phyloP scores from a whole-genome alignment of 768 basidiomycete genomes.

The Rhodotorula diobovata region DNA sequence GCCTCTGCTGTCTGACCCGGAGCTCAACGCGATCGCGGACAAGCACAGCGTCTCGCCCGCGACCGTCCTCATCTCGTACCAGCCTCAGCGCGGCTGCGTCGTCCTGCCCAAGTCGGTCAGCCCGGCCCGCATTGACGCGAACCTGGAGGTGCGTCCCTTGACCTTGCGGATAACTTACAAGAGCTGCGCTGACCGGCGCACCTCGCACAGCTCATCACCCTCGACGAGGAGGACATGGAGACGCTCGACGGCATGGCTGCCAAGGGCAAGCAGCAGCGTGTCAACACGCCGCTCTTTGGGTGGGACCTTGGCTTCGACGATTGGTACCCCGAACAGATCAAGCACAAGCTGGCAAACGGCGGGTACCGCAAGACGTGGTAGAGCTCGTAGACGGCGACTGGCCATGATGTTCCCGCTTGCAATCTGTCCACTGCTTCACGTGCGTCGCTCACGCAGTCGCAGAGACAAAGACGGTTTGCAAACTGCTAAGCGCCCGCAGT shows the following conservation, averaged over 20 bases:
- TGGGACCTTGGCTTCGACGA: constrained; percentile 8
- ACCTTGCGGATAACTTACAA: too few species aligned
- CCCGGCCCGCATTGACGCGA: constrained; percentile 60
- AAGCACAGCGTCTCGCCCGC: constrained; percentile 60
- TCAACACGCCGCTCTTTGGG: constrained; percentile 7
- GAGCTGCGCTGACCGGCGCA: not conserved
- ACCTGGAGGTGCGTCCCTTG: constrained; percentile 49
- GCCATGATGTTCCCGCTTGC: too few species aligned
- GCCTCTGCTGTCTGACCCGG: constrained; percentile 57
- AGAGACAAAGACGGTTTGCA: too few species aligned
- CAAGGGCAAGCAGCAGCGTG: constrained; percentile 48
- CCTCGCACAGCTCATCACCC: constrained; percentile 57
- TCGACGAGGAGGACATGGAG: constrained; percentile 60
- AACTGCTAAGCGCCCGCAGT: too few species aligned
- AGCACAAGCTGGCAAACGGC: not conserved
- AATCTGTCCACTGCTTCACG: too few species aligned
- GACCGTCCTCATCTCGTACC: constrained; percentile 67
- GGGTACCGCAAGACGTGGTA: not conserved
- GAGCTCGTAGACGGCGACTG: too few species aligned
- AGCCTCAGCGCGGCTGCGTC: constrained; percentile 65
- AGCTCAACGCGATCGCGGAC: constrained; percentile 61
- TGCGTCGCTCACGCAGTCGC: too few species aligned
- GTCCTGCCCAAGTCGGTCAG: constrained; percentile 77
- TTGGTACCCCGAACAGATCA: not conserved
- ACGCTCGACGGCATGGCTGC: constrained; percentile 61